Percentiles rank a stretch among this genome's conserved stretches.
Evolutionary conservation across 1,284 basidiomycete genomes (phyloP).

Genomic region (Sporisorium scitamineum): DNA sequence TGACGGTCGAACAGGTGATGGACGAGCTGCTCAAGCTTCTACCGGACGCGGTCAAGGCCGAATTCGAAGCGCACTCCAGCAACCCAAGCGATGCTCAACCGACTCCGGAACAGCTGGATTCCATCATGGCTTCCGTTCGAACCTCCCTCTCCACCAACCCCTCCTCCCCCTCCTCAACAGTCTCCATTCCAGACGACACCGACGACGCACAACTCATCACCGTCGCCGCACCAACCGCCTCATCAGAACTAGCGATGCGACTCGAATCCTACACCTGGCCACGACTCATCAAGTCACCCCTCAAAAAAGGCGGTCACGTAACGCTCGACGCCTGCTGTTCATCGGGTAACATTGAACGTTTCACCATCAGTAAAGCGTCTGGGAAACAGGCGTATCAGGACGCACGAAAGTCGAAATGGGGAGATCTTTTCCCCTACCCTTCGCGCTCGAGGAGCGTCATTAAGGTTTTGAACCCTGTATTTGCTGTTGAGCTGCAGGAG

Average conservation of each 20-base stretch:
- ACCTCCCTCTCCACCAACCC: conserved; percentile 4
- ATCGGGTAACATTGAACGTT: conserved; percentile 86
- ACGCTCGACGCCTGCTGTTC: conserved; percentile 89
- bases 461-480: conserved; percentile 33
- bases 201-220: conserved; percentile 6
- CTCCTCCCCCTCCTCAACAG: not conserved
- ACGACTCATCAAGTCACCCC: conserved; percentile 85
- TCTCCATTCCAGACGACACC: not conserved
- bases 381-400: conserved; percentile 95
- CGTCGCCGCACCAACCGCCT: not conserved
- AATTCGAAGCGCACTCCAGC: conserved; percentile 4
- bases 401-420: conserved; percentile 91
- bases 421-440: conserved; percentile 90
- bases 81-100: not conserved
- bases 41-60: conserved; percentile 41
- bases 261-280: conserved; percentile 76
- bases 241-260: conserved; percentile 48
- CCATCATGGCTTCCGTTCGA: conserved; percentile 38
- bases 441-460: conserved; percentile 19
- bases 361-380: conserved; percentile 90
- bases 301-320: conserved; percentile 92
- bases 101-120: conserved; percentile 37
- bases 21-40: conserved; percentile 47
- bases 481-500: conserved; percentile 22
- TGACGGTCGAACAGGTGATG: conserved; percentile 39